A percentile compares a stretch with the other conserved stretches of the same genome.
Evolutionary conservation across 176 grass and related monocot species (phyloP).

Genomic region (Eleusine coracana): DNA sequence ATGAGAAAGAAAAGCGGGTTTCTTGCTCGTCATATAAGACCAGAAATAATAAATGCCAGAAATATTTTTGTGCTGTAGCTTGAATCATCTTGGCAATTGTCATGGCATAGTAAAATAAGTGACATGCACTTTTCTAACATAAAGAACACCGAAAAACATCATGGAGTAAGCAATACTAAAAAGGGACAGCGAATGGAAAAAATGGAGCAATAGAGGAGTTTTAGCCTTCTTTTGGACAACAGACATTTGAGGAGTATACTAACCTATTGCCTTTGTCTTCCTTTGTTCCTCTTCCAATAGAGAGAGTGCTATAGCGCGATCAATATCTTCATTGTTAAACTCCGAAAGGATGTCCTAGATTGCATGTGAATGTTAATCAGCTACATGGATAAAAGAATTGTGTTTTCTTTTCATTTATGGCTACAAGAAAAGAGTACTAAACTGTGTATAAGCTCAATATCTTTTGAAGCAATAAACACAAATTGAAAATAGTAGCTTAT

Average conservation of each 20-base stretch:
- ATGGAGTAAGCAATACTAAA: neutral
- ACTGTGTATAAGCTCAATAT: constrained; percentile 8
- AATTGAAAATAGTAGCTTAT: neutral
- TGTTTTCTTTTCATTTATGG: neutral
- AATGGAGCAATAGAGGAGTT: neutral
- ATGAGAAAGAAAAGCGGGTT: neutral
- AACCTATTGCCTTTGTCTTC: constrained; percentile 64
- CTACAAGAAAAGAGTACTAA: neutral
- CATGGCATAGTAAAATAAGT: neutral
- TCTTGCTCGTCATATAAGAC: constrained; percentile 17
- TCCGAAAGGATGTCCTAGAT: constrained; percentile 58
- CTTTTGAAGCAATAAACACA: constrained; percentile 15
- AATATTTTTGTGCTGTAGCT: neutral
- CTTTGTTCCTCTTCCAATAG: constrained; percentile 83
- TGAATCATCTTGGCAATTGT: neutral
- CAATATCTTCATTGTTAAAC: constrained; percentile 87
- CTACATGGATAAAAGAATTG: neutral
- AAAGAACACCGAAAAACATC: constrained; percentile 9
- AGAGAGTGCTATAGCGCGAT: constrained; percentile 93
- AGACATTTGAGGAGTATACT: constrained; percentile 32
- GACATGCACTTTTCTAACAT: constrained; percentile 9
- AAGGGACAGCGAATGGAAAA: neutral
- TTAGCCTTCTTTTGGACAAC: neutral
- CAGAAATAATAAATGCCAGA: neutral
- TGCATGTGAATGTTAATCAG: constrained; percentile 42